Conservation (phyloP, 768 basidiomycete genomes). For the Hortiboletus flavorubellus region DNA sequence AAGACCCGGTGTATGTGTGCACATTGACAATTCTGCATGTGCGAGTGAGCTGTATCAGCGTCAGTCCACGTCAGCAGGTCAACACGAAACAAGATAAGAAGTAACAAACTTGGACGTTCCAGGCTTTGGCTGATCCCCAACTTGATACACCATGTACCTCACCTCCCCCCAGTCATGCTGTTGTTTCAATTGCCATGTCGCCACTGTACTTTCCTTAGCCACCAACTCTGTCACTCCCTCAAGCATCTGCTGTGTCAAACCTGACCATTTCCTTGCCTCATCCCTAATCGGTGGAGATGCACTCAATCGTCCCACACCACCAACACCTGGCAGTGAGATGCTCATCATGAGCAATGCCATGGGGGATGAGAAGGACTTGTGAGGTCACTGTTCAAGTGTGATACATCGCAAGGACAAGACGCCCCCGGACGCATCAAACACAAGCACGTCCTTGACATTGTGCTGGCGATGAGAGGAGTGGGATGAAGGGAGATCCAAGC, state of each 20-base stretch:
- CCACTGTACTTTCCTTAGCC: constrained; percentile 43
- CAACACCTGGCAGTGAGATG: constrained; percentile 57
- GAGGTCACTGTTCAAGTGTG: constrained; percentile 38
- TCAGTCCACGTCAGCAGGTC: neutral
- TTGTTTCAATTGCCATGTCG: constrained; percentile 63
- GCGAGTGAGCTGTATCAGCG: constrained; percentile 47
- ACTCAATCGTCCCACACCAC: constrained; percentile 39
- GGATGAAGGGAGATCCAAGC: constrained; percentile 27
- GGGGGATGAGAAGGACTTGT: constrained; percentile 23
- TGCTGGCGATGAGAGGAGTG: constrained; percentile 34
- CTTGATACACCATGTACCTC: constrained; percentile 27
- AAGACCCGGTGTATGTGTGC: constrained; percentile 51
- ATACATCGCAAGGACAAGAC: constrained; percentile 55
- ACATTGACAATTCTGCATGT: constrained; percentile 80
- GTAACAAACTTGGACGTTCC: constrained; percentile 15
- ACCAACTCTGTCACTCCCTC: constrained; percentile 35
- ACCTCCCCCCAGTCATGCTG: constrained; percentile 53
- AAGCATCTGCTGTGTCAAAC: constrained; percentile 34
- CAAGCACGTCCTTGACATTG: constrained; percentile 62
- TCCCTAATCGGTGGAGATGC: constrained; percentile 30
- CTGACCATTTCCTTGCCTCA: constrained; percentile 28
- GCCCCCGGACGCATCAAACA: constrained; percentile 62
- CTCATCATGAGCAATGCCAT: constrained; percentile 46
- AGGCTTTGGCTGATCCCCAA: constrained; percentile 3
- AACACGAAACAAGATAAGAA: neutral